These are phyloP conservation scores for Stellera chamaejasme DNA, from an alignment of 345 rosid species.

Conservation along the genomic window DNA sequence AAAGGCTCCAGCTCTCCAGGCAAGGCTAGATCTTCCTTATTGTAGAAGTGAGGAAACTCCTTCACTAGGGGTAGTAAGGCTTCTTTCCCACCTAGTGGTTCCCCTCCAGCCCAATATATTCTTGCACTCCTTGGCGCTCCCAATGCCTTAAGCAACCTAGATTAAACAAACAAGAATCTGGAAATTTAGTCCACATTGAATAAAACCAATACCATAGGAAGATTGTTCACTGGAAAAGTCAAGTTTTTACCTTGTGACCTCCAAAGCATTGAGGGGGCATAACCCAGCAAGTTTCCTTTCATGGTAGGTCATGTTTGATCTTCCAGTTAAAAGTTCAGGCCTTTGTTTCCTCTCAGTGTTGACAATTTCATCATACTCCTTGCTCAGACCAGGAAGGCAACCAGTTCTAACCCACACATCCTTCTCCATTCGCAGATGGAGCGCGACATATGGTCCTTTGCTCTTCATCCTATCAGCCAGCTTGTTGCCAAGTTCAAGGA, in stretches of 20 bases:
- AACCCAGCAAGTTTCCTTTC: conserved; percentile 82
- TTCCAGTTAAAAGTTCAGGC: conserved; percentile 87
- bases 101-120: conserved; percentile 96
- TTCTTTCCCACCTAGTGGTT: conserved; percentile 78
- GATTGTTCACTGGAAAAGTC: background rate
- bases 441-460: conserved; percentile 84
- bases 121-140: conserved; percentile 66
- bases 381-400: conserved; percentile 80
- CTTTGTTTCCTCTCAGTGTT: conserved; percentile 59
- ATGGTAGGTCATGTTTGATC: conserved; percentile 72
- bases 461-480: conserved; percentile 69
- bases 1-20: conserved; percentile 83
- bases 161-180: background rate
- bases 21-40: conserved; percentile 71
- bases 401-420: conserved; percentile 98
- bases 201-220: background rate
- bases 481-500: conserved; percentile 68
- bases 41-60: conserved; percentile 71
- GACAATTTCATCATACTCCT: conserved; percentile 63
- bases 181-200: background rate
- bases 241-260: conserved; percentile 63
- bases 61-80: conserved; percentile 56
- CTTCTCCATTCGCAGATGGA: conserved; percentile 86
- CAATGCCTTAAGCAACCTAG: conserved; percentile 89
- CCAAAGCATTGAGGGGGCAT: conserved; percentile 85